A percentile compares a stretch with the other conserved stretches of the same genome.
Conservation (phyloP, 495 filamentous ascomycete genomes). For the Cladorrhinum samala region DNA sequence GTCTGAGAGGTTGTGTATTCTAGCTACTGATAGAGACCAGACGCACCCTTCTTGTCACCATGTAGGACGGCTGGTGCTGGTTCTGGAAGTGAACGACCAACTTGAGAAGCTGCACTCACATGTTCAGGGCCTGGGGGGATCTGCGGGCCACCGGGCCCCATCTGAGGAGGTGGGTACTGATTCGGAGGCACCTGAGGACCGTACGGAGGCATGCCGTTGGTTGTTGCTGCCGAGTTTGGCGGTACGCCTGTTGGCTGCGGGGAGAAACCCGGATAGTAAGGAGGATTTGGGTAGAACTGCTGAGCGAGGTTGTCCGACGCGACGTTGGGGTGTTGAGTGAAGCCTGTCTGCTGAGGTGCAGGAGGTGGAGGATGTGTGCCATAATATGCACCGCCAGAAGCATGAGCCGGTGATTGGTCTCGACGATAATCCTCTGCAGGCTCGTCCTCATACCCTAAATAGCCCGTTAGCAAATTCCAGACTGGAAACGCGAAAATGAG, state of each 20-base stretch:
- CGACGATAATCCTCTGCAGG: conserved; percentile 27
- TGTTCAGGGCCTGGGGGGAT: conserved; percentile 27
- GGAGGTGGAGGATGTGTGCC: conserved; percentile 26
- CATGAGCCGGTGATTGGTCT: conserved; percentile 44
- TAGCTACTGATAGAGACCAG: conserved; percentile 13
- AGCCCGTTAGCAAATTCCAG: conserved; percentile 8
- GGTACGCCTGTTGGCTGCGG: conserved; percentile 33
- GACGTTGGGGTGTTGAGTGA: conserved; percentile 37
- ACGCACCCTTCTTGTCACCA: conserved; percentile 28
- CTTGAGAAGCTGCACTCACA: conserved; percentile 35
- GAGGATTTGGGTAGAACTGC: conserved; percentile 26
- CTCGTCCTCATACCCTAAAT: conserved; percentile 39
- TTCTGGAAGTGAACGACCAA: conserved; percentile 23
- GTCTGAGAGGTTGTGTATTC: too few relatives aligned
- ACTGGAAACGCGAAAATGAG: background rate
- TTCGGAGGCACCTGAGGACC: background rate
- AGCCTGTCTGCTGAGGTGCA: conserved; percentile 18
- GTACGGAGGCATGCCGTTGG: conserved; percentile 8
- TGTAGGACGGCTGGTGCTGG: conserved; percentile 13
- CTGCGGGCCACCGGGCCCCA: conserved; percentile 11
- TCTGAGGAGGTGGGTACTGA: conserved; percentile 15
- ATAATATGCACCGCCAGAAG: conserved; percentile 48
- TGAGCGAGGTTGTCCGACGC: conserved; percentile 31
- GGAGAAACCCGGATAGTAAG: conserved; percentile 30
- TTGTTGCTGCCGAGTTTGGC: conserved; percentile 13